Evolutionary conservation across 495 filamentous ascomycete species (phyloP).

Genomic region (Neurospora terricola): DNA sequence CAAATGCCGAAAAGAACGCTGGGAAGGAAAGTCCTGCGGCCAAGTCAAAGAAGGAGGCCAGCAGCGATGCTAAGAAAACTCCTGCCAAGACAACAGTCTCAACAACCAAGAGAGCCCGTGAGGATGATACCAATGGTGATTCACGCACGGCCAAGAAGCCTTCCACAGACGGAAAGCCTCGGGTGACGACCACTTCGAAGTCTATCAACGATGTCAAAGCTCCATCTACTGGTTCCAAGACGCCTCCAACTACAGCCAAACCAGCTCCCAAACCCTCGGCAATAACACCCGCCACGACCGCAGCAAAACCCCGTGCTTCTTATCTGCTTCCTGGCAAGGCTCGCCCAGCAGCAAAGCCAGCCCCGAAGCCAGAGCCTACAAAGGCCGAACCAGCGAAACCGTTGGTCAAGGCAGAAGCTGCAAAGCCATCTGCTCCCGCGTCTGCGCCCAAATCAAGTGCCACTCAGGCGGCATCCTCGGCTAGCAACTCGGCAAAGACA

Average conservation of each 20-base stretch:
- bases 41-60: conserved; percentile 11
- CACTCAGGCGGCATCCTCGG: not conserved
- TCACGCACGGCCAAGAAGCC: conserved; percentile 29
- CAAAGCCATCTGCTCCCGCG: conserved; percentile 6
- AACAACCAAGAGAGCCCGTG: conserved; percentile 21
- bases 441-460: conserved; percentile 2
- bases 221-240: conserved; percentile 6
- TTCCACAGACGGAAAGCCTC: conserved; percentile 17
- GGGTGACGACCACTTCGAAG: conserved; percentile 5
- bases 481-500: conserved; percentile 5
- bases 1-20: conserved; percentile 20
- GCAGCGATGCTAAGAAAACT: conserved; percentile 2
- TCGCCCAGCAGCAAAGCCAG: conserved; percentile 21
- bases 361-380: conserved; percentile 16
- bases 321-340: conserved; percentile 28
- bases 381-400: conserved; percentile 7
- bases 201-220: conserved; percentile 2
- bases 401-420: not conserved
- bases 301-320: conserved; percentile 13
- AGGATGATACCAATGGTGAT: conserved; percentile 28
- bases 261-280: conserved; percentile 21
- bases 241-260: conserved; percentile 9
- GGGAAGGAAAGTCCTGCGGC: conserved; percentile 11
- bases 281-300: conserved; percentile 8
- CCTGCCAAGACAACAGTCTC: conserved; percentile 1